These are phyloP conservation scores for Alternaria rosae DNA, from an alignment of 2,329 filamentous ascomycete species.

Conservation along the genomic window DNA sequence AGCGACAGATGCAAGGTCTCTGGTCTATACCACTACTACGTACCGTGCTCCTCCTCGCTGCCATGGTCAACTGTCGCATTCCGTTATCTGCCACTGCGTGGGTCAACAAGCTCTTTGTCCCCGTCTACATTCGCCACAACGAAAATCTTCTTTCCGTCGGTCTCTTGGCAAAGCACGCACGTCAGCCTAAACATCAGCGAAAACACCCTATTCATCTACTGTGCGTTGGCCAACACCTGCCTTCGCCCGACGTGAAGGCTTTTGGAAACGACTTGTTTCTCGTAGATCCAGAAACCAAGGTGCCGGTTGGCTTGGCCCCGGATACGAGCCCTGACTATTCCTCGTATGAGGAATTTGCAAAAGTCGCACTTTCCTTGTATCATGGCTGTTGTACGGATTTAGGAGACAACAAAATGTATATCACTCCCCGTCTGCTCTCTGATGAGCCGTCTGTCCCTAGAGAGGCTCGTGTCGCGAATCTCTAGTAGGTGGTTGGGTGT, in stretches of 20 bases:
- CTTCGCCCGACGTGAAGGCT: no score
- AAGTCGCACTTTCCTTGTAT: neutral
- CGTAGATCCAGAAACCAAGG: neutral
- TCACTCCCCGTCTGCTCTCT: neutral
- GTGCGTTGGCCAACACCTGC: neutral
- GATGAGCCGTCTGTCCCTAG: neutral
- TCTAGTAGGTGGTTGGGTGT: neutral
- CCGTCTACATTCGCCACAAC: neutral
- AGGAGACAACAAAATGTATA: neutral
- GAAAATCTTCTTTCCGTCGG: neutral
- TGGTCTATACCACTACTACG: neutral
- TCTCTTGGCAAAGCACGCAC: neutral
- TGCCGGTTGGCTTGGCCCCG: neutral
- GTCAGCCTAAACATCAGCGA: neutral
- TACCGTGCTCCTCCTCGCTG: neutral
- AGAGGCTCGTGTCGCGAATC: accelerated
- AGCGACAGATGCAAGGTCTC: neutral
- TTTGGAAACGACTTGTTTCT: neutral
- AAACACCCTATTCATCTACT: accelerated
- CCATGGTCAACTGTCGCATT: neutral
- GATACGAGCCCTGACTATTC: neutral
- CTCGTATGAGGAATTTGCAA: neutral
- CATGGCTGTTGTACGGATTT: neutral
- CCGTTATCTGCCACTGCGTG: neutral
- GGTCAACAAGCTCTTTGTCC: neutral